Evolutionary conservation across 176 grass and related monocot species (phyloP).

Genomic region (Aegilops speltoides): DNA sequence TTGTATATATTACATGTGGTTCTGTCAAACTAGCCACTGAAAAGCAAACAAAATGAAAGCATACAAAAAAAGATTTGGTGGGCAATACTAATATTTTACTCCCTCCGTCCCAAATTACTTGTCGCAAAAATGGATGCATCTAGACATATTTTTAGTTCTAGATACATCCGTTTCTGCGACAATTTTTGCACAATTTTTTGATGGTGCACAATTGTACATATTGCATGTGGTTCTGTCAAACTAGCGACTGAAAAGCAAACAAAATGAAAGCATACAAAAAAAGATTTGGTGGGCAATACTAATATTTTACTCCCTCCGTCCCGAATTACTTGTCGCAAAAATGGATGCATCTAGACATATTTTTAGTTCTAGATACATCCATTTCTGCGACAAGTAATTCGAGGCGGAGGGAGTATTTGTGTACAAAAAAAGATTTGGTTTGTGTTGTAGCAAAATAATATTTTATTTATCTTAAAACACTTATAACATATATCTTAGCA

Average conservation of each 20-base stretch:
- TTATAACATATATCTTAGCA: conserved; percentile 9
- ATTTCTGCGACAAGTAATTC: no score
- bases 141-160: no score
- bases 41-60: neutral
- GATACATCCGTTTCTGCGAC: no score
- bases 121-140: no score
- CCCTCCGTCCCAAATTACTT: no score
- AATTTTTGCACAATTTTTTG: neutral
- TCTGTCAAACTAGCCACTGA: neutral
- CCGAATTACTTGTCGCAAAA: no score
- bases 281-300: neutral
- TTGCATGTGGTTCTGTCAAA: neutral
- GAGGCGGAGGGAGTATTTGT: no score
- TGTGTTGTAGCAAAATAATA: neutral
- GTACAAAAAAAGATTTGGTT: no score
- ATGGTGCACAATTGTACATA: neutral
- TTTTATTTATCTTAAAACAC: neutral
- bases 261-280: neutral
- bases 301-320: no score
- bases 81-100: neutral
- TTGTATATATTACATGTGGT: neutral
- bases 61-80: neutral
- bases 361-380: no score
- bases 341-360: no score
- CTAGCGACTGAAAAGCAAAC: neutral